Base-by-base conservation (phyloP, 2,329 filamentous ascomycete genomes). In the Verticillium nubilum region DNA sequence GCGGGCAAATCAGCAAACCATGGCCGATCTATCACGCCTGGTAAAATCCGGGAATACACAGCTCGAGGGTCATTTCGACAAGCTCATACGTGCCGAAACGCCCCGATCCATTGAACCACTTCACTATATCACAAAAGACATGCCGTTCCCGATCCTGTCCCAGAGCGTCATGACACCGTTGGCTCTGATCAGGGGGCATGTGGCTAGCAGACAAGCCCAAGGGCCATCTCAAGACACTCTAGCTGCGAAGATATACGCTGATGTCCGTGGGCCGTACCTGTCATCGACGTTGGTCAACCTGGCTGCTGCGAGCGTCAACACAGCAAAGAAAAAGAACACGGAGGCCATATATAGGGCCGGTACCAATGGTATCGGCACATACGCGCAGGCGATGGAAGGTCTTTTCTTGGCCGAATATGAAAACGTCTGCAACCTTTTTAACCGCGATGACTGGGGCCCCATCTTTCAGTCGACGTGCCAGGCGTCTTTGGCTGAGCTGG, bases 361-460 rank as follows among this genome's bases (percentile, higher is more conserved):
- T 15, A 95, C 91, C 25, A 98, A 95, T 72, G 94, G 92, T 4
- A 96, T 99, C 61, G 88, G 89, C 2, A 92, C 89, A 35, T 99
- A 99, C 71, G 90, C 92, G 0, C 87, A 89, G 68, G 91, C 89
- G 0, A 86, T 99, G 75, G 92, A 97, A 71, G 90, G 89, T 6
- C 87, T 97, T 62, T 94, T 96, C 65, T 75, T 90, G 27, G 87
- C 93, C 12, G 95, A 99, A 73, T 92, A 96, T 73, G 91, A 96
- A 60, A 97, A 92, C 68, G 90, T 98, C 54, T 91, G 89, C 69
- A 88, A 86, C 62, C 86, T 99, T 60, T 99, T 98, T 71, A 83
- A 87, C 27, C 85, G 90, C 9, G 91, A 95, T 59, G 91, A 97
- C 69, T 96, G 92, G 87, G 87, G 87, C 0, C 79, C 86, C 31